Evolutionary conservation across 768 basidiomycete species (phyloP).

Genomic region (Gautieria morchelliformis): DNA sequence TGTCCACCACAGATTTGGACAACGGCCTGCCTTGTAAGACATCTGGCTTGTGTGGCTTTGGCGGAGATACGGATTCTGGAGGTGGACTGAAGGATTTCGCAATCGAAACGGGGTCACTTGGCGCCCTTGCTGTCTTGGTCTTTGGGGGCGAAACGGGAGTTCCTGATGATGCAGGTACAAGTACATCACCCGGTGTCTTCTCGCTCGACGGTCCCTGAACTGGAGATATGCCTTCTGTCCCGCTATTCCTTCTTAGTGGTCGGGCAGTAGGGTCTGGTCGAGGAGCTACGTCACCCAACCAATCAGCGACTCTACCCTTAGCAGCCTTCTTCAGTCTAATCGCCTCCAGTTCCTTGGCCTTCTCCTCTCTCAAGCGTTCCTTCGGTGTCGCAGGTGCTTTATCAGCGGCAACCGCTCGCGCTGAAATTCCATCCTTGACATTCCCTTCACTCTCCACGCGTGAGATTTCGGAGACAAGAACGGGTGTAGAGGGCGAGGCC

Average conservation of each 20-base stretch:
- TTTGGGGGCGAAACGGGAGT: too few species aligned
- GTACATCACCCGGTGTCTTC: not conserved
- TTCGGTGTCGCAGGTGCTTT: not conserved
- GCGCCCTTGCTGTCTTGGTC: too few species aligned
- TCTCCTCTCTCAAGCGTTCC: conserved; percentile 1
- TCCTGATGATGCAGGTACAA: too few species aligned
- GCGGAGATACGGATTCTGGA: too few species aligned
- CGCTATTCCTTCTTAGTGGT: not conserved
- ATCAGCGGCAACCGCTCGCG: not conserved
- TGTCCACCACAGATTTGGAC: too few species aligned
- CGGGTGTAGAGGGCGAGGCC: not conserved
- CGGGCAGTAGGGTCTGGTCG: conserved; percentile 14
- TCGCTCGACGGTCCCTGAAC: not conserved
- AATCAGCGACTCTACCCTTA: conserved; percentile 68
- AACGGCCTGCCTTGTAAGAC: too few species aligned
- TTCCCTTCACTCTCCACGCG: not conserved
- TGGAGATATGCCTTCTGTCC: not conserved
- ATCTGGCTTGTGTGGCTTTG: too few species aligned
- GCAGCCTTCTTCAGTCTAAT: conserved; percentile 35
- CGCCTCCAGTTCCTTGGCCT: conserved; percentile 26
- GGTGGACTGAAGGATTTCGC: too few species aligned
- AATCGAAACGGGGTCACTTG: too few species aligned
- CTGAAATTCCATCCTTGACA: not conserved
- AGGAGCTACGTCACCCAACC: conserved; percentile 56
- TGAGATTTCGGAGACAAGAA: not conserved